These are phyloP conservation scores for Mimosa pudica DNA, from an alignment of 306 rosid species.

Conservation along the genomic window DNA sequence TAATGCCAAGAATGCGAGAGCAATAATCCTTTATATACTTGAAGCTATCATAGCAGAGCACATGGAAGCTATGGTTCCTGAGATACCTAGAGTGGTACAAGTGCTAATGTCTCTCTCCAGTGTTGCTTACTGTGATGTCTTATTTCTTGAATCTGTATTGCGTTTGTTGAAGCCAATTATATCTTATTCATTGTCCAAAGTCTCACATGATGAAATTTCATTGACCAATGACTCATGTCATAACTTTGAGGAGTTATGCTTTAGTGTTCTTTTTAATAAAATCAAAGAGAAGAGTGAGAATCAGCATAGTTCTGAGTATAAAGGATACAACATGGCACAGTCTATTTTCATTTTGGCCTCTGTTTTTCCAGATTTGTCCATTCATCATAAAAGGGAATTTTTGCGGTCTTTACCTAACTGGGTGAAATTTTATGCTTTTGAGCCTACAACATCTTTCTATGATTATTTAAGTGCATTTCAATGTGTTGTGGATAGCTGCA, in stretches of 20 bases:
- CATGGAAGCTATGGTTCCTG: slow-evolving; percentile 94
- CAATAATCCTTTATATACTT: slow-evolving; percentile 73
- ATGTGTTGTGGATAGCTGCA: slow-evolving; percentile 73
- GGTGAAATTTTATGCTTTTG: slow-evolving; percentile 68
- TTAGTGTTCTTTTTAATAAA: slow-evolving; percentile 63
- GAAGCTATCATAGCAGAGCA: slow-evolving; percentile 85
- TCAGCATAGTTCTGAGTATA: slow-evolving; percentile 45
- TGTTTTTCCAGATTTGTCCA: slow-evolving; percentile 72
- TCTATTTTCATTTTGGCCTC: slow-evolving; percentile 86
- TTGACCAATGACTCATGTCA: slow-evolving; percentile 64
- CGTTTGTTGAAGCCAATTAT: slow-evolving; percentile 75
- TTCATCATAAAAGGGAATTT: slow-evolving; percentile 66
- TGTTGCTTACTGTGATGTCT: slow-evolving; percentile 81
- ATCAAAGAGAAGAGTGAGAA: slow-evolving; percentile 52
- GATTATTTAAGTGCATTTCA: slow-evolving; percentile 87
- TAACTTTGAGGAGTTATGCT: slow-evolving; percentile 86
- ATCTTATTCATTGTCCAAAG: slow-evolving; percentile 76
- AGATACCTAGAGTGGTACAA: slow-evolving; percentile 80
- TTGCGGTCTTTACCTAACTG: slow-evolving; percentile 62
- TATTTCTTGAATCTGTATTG: slow-evolving; percentile 80
- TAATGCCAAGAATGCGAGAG: slow-evolving; percentile 85
- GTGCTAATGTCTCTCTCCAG: slow-evolving; percentile 79
- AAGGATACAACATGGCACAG: slow-evolving; percentile 58
- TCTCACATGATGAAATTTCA: slow-evolving; percentile 65
- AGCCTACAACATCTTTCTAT: slow-evolving; percentile 70